Conservation (phyloP, 2,329 filamentous ascomycete genomes). For the Esteya vermicola region DNA sequence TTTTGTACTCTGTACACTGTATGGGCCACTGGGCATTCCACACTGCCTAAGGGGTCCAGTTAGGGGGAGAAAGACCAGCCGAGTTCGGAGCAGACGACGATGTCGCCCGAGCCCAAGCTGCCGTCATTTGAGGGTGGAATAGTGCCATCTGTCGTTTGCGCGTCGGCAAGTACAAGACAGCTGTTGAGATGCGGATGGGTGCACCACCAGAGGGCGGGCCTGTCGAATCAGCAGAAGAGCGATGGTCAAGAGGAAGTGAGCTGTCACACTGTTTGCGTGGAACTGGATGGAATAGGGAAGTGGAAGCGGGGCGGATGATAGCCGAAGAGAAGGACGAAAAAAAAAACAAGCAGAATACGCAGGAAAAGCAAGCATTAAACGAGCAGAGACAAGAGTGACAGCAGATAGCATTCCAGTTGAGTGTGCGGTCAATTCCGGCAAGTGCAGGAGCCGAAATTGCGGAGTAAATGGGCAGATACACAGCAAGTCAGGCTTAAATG, state of each 20-base stretch:
- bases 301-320: no score
- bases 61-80: not conserved
- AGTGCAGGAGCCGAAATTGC: slow-evolving; percentile 1
- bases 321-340: no score
- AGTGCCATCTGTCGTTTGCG: not conserved
- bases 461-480: not conserved
- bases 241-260: no score
- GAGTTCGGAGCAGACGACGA: not conserved
- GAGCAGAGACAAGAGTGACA: not conserved
- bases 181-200: not conserved
- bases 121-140: not conserved
- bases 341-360: not conserved
- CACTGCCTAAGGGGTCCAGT: not conserved
- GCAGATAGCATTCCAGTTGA: not conserved
- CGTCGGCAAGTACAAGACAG: not conserved
- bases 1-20: not conserved
- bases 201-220: no score
- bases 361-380: not conserved
- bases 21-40: not conserved
- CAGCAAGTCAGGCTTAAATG: not conserved
- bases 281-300: no score
- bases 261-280: no score
- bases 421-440: slow-evolving; percentile 1
- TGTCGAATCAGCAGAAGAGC: no score
- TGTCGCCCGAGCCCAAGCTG: not conserved